Evolutionary conservation across 306 rosid species (phyloP).

Genomic region (Rosa multiflora): DNA sequence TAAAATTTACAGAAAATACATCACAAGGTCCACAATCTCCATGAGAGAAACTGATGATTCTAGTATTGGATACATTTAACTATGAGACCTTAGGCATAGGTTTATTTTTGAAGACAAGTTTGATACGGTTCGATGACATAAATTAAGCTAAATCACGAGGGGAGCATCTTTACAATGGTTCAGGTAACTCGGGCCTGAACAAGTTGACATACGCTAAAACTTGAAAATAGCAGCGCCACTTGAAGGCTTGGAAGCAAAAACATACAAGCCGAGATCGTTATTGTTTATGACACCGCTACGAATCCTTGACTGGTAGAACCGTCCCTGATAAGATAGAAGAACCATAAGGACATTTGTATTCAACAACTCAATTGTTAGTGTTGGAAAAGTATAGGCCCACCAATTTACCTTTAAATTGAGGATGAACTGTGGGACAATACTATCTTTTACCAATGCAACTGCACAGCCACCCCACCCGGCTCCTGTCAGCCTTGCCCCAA

Average conservation of each 20-base stretch:
- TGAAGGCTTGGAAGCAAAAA: slow-evolving; percentile 97
- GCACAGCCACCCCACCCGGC: slow-evolving; percentile 99
- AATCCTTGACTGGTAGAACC: slow-evolving; percentile 65
- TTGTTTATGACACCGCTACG: slow-evolving; percentile 58
- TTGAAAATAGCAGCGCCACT: slow-evolving; percentile 95
- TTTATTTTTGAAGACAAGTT: neutral
- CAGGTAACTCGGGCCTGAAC: neutral
- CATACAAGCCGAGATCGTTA: slow-evolving; percentile 70
- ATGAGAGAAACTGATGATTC: neutral
- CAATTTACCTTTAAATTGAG: slow-evolving; percentile 79
- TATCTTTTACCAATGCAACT: slow-evolving; percentile 90
- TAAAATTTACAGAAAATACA: neutral
- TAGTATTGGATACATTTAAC: neutral
- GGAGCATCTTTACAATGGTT: neutral
- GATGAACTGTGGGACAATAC: slow-evolving; percentile 79
- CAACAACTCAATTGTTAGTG: slow-evolving; percentile 3
- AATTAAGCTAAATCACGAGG: slow-evolving; percentile 1
- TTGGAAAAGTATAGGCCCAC: neutral
- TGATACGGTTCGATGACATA: neutral
- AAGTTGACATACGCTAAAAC: slow-evolving; percentile 38
- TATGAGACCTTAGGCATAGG: neutral
- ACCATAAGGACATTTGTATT: slow-evolving; percentile 2
- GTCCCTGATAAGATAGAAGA: slow-evolving; percentile 50
- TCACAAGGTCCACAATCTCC: neutral
- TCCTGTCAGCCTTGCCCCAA: slow-evolving; percentile 97